Conservation (phyloP, 169 alveolate genomes). For the Plasmodium sp. region DNA sequence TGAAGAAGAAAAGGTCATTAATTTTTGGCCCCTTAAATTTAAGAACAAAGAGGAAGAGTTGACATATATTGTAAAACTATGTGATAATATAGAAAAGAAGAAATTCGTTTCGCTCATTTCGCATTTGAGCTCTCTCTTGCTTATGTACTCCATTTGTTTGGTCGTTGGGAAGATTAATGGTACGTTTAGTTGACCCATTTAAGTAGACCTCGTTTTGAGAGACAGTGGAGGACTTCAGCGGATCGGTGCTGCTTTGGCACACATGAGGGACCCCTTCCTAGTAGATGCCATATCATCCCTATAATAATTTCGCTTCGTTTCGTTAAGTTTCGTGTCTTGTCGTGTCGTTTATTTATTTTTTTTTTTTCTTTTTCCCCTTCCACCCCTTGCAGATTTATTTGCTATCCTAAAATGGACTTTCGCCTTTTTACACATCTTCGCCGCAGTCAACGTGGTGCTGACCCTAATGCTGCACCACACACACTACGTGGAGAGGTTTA, state of each 20-base stretch:
- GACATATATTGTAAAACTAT: constrained; percentile 21
- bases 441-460: constrained; percentile 17
- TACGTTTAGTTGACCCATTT: background rate
- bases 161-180: constrained; percentile 64
- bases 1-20: constrained; percentile 34
- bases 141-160: constrained; percentile 52
- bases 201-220: background rate
- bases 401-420: constrained; percentile 32
- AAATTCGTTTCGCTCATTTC: constrained; percentile 39
- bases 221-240: background rate
- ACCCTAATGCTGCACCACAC: constrained; percentile 27
- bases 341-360: no score
- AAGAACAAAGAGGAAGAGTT: constrained; percentile 54
- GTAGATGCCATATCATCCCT: background rate
- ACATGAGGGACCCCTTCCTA: background rate
- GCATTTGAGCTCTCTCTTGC: constrained; percentile 48
- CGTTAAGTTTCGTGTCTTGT: no score
- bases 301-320: background rate
- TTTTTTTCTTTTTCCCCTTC: background rate
- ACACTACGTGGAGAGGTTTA: constrained; percentile 29
- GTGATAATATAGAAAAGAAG: constrained; percentile 51
- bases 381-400: constrained; percentile 19
- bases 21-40: constrained; percentile 66
- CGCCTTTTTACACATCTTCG: constrained; percentile 37
- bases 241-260: background rate